These are phyloP conservation scores for Saccharomyces hybrid DNA, from an alignment of 1,139 yeast species.

Conservation along the genomic window DNA sequence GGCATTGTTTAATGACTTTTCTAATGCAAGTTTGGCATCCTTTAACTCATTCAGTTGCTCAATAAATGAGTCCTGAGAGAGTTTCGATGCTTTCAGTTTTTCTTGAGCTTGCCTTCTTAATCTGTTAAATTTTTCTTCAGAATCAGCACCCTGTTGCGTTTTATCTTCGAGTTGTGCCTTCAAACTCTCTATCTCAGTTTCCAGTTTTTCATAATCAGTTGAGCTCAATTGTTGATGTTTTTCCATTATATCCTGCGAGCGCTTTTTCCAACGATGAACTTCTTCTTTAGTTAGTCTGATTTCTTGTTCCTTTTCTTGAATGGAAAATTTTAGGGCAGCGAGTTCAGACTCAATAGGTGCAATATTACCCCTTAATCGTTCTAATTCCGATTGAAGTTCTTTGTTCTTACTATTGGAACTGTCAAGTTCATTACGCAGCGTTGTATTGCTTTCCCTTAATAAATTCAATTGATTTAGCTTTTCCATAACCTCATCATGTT, in stretches of 20 bases:
- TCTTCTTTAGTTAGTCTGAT: conserved; percentile 38
- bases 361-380: conserved; percentile 29
- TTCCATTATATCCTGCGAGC: conserved; percentile 43
- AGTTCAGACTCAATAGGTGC: conserved; percentile 14
- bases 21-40: conserved; percentile 19
- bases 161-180: conserved; percentile 18
- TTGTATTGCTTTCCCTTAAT: conserved; percentile 67
- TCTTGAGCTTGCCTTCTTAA: conserved; percentile 32
- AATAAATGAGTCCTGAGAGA: conserved; percentile 24
- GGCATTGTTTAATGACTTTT: conserved; percentile 10
- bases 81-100: conserved; percentile 34
- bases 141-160: conserved; percentile 26
- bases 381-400: conserved; percentile 33
- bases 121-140: conserved; percentile 33
- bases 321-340: conserved; percentile 34
- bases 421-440: conserved; percentile 52
- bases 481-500: conserved; percentile 46
- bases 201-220: conserved; percentile 38
- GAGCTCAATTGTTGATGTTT: conserved; percentile 46
- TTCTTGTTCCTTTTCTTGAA: conserved; percentile 40
- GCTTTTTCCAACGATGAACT: conserved; percentile 44
- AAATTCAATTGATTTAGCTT: conserved; percentile 64
- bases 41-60: conserved; percentile 10
- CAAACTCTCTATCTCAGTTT: conserved; percentile 29
- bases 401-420: conserved; percentile 20